These are phyloP conservation scores for Cladosporium sp. DNA, from an alignment of 2,329 filamentous ascomycete species.

Conservation along the genomic window DNA sequence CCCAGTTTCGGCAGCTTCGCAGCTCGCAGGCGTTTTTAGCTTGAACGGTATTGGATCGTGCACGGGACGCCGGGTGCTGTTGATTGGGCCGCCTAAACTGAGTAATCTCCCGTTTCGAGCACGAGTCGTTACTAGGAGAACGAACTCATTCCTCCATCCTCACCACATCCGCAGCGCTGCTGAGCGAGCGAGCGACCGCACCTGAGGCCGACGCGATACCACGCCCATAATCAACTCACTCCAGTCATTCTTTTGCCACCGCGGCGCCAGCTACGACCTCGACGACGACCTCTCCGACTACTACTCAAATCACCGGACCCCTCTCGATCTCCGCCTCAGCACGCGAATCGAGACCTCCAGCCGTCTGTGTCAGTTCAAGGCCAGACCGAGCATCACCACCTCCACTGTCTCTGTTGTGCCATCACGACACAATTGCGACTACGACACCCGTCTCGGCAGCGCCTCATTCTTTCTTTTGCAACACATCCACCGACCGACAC, in stretches of 20 bases:
- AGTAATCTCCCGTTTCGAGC: conserved; percentile 1
- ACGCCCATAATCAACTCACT: conserved; percentile 15
- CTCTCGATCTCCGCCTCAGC: conserved; percentile 3
- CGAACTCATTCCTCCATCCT: conserved; percentile 5
- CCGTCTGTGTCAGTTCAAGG: conserved; percentile 9
- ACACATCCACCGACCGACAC: neutral
- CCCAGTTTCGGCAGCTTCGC: neutral
- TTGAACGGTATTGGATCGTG: neutral
- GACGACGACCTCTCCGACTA: neutral
- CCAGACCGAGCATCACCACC: conserved; percentile 5
- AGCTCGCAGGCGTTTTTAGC: neutral
- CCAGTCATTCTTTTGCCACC: conserved; percentile 17
- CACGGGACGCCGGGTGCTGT: neutral
- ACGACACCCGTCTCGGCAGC: conserved; percentile 1
- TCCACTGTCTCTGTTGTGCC: conserved; percentile 5
- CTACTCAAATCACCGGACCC: conserved; percentile 1
- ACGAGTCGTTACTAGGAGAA: conserved; percentile 10
- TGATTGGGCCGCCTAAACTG: neutral
- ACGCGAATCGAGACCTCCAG: conserved; percentile 13
- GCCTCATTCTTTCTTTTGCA: conserved; percentile 9
- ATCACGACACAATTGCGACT: neutral
- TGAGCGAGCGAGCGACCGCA: conserved; percentile 3
- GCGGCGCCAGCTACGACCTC: neutral
- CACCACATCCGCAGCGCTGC: conserved; percentile 11
- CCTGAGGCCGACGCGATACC: conserved; percentile 1